Evolutionary conservation across 2,329 filamentous ascomycete genomes (phyloP).

Genomic region (Colletotrichum kahawae): DNA sequence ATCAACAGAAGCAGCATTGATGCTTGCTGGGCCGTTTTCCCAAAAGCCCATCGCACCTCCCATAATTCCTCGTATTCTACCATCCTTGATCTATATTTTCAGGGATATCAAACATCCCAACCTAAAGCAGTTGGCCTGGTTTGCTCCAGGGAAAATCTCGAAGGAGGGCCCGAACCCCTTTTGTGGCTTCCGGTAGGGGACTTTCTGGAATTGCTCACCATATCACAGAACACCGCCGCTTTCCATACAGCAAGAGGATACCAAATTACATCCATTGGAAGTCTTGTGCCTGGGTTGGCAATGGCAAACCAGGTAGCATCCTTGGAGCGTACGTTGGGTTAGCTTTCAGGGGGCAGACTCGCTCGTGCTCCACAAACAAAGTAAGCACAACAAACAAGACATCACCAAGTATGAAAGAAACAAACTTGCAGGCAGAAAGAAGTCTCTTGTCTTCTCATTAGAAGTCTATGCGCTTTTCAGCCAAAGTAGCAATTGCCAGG

Average conservation of each 20-base stretch:
- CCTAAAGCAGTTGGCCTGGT: too few relatives aligned
- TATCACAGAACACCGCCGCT: neutral
- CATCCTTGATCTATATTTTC: too few relatives aligned
- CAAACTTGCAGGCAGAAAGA: neutral
- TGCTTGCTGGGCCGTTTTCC: too few relatives aligned
- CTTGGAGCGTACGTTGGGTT: neutral
- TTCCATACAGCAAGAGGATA: neutral
- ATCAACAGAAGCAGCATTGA: too few relatives aligned
- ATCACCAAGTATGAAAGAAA: neutral
- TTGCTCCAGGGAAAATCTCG: too few relatives aligned
- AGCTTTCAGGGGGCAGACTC: neutral
- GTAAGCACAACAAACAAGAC: neutral
- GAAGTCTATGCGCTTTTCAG: neutral
- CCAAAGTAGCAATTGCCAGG: neutral
- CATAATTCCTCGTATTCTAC: too few relatives aligned
- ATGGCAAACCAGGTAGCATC: neutral
- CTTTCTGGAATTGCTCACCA: neutral
- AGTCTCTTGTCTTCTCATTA: neutral
- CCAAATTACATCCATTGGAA: fast-evolving
- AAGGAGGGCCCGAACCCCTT: neutral
- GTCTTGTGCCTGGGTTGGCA: neutral
- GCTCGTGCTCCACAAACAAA: neutral
- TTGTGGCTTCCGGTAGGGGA: neutral
- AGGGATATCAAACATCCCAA: too few relatives aligned
- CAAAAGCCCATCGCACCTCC: too few relatives aligned